Base-by-base conservation (phyloP, 495 filamentous ascomycete species). In the Achaetomiella virescens region DNA sequence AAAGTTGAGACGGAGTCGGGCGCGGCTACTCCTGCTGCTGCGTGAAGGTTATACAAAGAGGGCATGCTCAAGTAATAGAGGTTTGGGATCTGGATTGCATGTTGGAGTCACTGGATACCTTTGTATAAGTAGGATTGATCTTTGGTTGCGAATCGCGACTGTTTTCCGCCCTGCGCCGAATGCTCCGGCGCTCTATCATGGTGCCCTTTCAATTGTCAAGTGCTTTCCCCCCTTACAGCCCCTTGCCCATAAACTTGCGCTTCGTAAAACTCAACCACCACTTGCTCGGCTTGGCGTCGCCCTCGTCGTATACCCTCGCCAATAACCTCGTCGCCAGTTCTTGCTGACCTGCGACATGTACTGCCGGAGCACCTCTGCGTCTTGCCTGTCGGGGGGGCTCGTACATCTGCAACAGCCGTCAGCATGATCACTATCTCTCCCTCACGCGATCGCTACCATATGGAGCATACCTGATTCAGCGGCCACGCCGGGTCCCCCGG, bases 241-340 rank as follows among this genome's bases (percentile, higher is more conserved):
- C 84, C 80, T 96, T 97, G 66, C 91, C 91, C 95, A 98, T 97
- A 71, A 98, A 98, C 80, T 95, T 95, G 70, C 93, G 84, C 82
- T 97, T 98, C 45, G 88, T 87, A 70, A 96, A 98, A 77, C 92
- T 97, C 61, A 98, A 76, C 93, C 93, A 98, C 87, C 91, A 97
- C 83, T 98, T 98, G 63, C 89, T 95, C 64, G 93, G 92, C 71
- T 76, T 80, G 10, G 80, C 83, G 51, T 80, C 78, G n/a, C 84
- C 89, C 65, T 91, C 93, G 49, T 85, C 84, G 73, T 95, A 98
- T 67, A 98, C 82, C 65, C 90, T 83, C 15, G 83, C 84, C 62
- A 95, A 74, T 71, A 98, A 74, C 67, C 93, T 79, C 55, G 78
- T 66, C 17, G 90, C 91, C 54, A 96, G 73, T 75, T 97, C 93